These are phyloP conservation scores for Aspergillus saccharolyticus DNA, from an alignment of 495 filamentous ascomycete species.

Conservation along the genomic window DNA sequence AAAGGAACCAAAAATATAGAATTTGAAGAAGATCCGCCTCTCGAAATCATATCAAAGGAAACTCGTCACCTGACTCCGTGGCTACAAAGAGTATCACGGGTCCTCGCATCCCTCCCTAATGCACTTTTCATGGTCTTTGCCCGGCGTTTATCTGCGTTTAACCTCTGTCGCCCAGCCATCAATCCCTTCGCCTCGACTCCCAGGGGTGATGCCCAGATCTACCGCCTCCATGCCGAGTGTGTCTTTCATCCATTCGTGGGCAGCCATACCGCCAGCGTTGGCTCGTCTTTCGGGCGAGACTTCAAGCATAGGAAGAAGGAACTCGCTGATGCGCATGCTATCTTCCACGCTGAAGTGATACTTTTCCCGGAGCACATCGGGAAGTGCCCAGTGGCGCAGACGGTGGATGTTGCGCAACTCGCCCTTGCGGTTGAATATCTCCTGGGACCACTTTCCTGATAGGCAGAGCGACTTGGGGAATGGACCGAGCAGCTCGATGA, in stretches of 20 bases:
- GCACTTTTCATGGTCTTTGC: not conserved
- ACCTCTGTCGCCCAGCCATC: constrained; percentile 92
- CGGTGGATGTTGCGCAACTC: constrained; percentile 97
- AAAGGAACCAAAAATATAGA: constrained; percentile 9
- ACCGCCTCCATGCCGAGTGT: constrained; percentile 83
- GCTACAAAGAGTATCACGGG: not conserved
- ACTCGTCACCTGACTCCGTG: constrained; percentile 12
- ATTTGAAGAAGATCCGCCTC: constrained; percentile 9
- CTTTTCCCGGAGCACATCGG: constrained; percentile 91
- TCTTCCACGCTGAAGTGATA: constrained; percentile 88
- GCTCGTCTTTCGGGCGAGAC: constrained; percentile 80
- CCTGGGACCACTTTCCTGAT: constrained; percentile 93
- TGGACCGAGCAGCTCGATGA: constrained; percentile 91
- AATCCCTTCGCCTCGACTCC: constrained; percentile 85
- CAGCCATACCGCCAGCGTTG: constrained; percentile 93
- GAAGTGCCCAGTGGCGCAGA: constrained; percentile 91
- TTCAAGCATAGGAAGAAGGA: constrained; percentile 90
- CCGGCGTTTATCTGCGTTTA: constrained; percentile 61
- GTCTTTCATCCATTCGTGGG: constrained; percentile 72
- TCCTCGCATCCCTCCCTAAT: not conserved
- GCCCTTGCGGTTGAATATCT: constrained; percentile 97
- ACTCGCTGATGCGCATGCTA: constrained; percentile 70
- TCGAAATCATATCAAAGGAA: constrained; percentile 14
- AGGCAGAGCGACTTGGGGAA: constrained; percentile 91
- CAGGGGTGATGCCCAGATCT: constrained; percentile 65